Conservation (phyloP, 352 stramenopile genomes). For the Pythium myriotylum region DNA sequence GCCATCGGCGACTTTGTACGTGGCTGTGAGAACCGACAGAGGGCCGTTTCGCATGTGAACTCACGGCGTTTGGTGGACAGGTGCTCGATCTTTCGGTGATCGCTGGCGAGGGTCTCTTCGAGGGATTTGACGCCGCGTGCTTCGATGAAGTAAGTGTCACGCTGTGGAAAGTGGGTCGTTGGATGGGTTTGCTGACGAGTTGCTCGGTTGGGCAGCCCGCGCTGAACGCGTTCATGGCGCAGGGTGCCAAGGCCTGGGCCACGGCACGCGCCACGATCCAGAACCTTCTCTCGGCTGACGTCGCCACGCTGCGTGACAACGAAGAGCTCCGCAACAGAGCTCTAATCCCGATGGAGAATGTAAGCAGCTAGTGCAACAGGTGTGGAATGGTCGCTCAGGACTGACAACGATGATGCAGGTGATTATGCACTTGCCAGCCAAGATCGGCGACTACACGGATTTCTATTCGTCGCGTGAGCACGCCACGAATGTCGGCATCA, state of each 20-base stretch:
- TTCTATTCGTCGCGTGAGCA: constrained; percentile 97
- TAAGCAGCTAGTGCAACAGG: neutral
- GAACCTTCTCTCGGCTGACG: constrained; percentile 78
- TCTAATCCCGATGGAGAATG: constrained; percentile 77
- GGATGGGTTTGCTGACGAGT: neutral
- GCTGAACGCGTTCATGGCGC: constrained; percentile 94
- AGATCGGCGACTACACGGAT: constrained; percentile 97
- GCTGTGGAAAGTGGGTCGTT: neutral
- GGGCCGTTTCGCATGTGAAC: neutral
- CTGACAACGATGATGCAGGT: constrained; percentile 13
- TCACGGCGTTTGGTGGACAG: constrained; percentile 19
- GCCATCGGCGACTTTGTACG: constrained; percentile 80
- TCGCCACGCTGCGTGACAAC: constrained; percentile 83
- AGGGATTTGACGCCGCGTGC: constrained; percentile 74
- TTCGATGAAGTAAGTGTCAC: constrained; percentile 55
- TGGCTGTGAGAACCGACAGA: neutral
- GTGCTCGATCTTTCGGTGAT: constrained; percentile 91
- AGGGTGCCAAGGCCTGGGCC: constrained; percentile 87
- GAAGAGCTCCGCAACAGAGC: constrained; percentile 64
- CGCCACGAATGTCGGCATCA: constrained; percentile 94
- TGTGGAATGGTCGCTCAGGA: neutral
- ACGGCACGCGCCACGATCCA: constrained; percentile 85
- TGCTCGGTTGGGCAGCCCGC: constrained; percentile 35
- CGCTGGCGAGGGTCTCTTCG: constrained; percentile 88
- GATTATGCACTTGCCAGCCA: constrained; percentile 92